A percentile compares a stretch with the other conserved stretches of the same genome.
These are phyloP conservation scores for Hypomyces perniciosus DNA, from an alignment of 2,329 filamentous ascomycete genomes.

Conservation along the genomic window DNA sequence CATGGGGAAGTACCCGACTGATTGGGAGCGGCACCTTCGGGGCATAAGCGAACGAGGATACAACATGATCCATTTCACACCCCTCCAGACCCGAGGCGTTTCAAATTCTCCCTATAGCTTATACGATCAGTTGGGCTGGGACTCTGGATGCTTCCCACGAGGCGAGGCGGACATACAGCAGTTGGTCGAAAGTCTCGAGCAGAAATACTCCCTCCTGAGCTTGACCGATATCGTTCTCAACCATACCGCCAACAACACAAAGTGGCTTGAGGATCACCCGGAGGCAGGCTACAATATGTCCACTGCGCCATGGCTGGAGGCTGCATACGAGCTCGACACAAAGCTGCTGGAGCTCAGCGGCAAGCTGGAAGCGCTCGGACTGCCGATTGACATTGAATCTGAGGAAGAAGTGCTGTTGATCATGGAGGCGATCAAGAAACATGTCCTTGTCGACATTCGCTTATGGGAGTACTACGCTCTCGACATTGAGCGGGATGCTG, in stretches of 20 bases:
- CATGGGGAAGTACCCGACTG: conserved; percentile 84
- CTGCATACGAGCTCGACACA: conserved; percentile 57
- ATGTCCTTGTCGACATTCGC: conserved; percentile 69
- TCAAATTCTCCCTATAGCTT: conserved; percentile 98
- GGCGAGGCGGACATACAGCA: conserved; percentile 76
- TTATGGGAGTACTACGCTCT: conserved; percentile 94
- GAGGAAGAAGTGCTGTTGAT: conserved; percentile 69
- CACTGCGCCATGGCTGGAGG: conserved; percentile 74
- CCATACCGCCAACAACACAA: conserved; percentile 92
- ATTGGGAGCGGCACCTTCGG: conserved; percentile 84
- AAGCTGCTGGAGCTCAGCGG: conserved; percentile 69
- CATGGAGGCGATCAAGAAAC: conserved; percentile 76
- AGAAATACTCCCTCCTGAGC: conserved; percentile 76
- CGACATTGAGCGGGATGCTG: conserved; percentile 67
- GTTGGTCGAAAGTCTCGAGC: conserved; percentile 75
- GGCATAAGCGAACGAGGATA: conserved; percentile 90
- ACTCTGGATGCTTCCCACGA: conserved; percentile 71
- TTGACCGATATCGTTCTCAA: conserved; percentile 97
- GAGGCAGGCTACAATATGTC: conserved; percentile 92
- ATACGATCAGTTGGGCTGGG: conserved; percentile 86
- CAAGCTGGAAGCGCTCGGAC: conserved; percentile 61
- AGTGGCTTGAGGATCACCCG: conserved; percentile 90
- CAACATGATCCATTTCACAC: conserved; percentile 99
- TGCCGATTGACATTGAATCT: conserved; percentile 68
- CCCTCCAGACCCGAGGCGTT: conserved; percentile 76